phyloP scores from a whole-genome alignment of 306 rosid species.

The Acmispon strigosus region DNA sequence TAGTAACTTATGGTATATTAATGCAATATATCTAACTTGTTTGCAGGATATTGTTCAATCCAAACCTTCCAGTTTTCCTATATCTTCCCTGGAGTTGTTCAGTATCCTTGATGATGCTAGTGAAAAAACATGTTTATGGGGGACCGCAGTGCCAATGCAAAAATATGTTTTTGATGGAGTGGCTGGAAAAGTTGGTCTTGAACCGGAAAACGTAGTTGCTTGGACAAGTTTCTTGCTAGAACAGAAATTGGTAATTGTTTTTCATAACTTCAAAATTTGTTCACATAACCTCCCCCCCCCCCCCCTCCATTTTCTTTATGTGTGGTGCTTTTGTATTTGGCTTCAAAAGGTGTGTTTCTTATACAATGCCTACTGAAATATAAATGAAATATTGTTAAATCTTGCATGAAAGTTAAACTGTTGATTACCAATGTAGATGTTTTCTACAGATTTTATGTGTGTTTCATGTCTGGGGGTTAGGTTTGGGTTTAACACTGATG shows the following conservation, averaged over 20 bases:
- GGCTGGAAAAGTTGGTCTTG: constrained; percentile 70
- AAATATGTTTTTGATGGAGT: constrained; percentile 67
- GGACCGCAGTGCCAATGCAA: constrained; percentile 61
- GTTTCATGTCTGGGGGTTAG: not conserved
- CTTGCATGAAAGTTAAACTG: not conserved
- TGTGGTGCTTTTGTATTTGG: not conserved
- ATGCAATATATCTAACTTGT: constrained; percentile 9
- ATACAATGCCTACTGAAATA: not conserved
- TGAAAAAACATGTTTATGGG: constrained; percentile 70
- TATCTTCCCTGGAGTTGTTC: constrained; percentile 62
- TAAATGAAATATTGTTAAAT: not conserved
- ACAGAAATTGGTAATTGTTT: constrained; percentile 59
- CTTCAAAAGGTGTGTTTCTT: not conserved
- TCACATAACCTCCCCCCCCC: not conserved
- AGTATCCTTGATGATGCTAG: constrained; percentile 75
- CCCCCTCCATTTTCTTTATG: not conserved
- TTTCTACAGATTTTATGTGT: not conserved
- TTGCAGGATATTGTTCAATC: constrained; percentile 77
- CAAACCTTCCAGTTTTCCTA: constrained; percentile 47
- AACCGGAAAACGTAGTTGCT: constrained; percentile 69
- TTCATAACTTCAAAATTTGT: not conserved
- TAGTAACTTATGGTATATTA: not conserved
- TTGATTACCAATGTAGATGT: not conserved
- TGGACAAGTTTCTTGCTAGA: constrained; percentile 80
- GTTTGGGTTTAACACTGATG: not conserved